Evolutionary conservation across 768 basidiomycete species (phyloP), one percentile per base, ranked within the genome.

Genomic region (Cystofilobasidium capitatum): DNA sequence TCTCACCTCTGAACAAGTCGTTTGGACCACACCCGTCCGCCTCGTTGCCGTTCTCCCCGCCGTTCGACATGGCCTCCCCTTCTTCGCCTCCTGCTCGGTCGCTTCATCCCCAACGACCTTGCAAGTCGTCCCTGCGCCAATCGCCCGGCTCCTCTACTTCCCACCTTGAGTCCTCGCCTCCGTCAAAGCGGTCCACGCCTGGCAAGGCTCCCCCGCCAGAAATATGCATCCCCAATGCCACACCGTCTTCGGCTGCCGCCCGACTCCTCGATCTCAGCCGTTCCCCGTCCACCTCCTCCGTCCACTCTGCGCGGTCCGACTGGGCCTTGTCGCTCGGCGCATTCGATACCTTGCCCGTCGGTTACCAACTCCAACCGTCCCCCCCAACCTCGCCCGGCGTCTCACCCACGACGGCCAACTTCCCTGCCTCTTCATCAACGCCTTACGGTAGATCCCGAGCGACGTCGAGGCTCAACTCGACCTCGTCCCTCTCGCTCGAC

Each of bases 301-400:
- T 8, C 4, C 39, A 31, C 17, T 40, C 59, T 9, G 54, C 42
- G n/a, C 22, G 40, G 7, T 68, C 66, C 5, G 66, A 68, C 1
- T 63, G 60, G 36, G 60, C 61, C 20, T 61, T 68, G 24, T 68
- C 66, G n/a, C 61, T 68, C 17, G 60, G 66, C 26, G 35, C 55
- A n/a, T 58, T 62, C 61, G 66, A 68, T 16, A 58, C 66, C 16
- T 61, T 68, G 26, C 66, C 66, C 14, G 20, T 37, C 13, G 40
- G 59, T 22, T 58, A 40, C 40, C 61, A 57, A 42, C 59, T 61
- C 31, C 62, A 63, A 39, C 66, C 66, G 24, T 68, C 66, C 2
- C 66, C 66, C 16, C 66, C 66, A 8, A 40, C 47, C 31, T 68
- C 60, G 1, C 66, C 60, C 29, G 60, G 60, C 60, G 58, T 59